Evolutionary conservation across 78 protist species (phyloP).

Genomic region (Dictyostelium capitatum): DNA sequence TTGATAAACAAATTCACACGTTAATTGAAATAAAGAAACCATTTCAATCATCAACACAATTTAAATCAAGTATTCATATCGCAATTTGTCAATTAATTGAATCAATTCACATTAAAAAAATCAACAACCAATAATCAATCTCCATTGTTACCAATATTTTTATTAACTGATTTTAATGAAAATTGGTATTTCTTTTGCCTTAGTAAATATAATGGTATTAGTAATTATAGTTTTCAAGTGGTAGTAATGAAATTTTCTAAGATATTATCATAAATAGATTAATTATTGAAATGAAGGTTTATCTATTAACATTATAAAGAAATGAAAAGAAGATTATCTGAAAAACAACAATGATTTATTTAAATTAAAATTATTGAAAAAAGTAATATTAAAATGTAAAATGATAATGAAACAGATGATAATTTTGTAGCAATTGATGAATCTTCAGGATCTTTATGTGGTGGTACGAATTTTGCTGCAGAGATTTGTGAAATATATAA

Average conservation of each 20-base stretch:
- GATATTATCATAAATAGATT: no score
- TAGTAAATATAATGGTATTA: background rate
- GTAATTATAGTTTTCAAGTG: background rate
- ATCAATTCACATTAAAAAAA: background rate
- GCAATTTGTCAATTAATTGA: constrained; percentile 2
- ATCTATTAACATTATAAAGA: no score
- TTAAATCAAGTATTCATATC: background rate
- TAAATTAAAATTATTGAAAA: no score
- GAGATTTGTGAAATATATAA: background rate
- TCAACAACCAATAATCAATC: background rate
- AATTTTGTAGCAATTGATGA: background rate
- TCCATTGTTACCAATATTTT: background rate
- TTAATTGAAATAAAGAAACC: background rate
- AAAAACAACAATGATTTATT: no score
- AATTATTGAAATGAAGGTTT: no score
- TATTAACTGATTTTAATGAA: background rate
- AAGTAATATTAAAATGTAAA: no score
- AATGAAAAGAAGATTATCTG: no score
- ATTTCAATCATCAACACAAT: background rate
- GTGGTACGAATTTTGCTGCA: constrained; percentile 5
- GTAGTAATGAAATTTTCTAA: no score
- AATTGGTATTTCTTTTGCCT: constrained; percentile 7
- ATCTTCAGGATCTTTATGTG: background rate
- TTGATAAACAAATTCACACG: constrained; percentile 5
- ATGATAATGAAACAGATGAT: background rate